Evolutionary conservation across 2,329 filamentous ascomycete genomes (phyloP).

Genomic region (Tolypocladium pustulatum): DNA sequence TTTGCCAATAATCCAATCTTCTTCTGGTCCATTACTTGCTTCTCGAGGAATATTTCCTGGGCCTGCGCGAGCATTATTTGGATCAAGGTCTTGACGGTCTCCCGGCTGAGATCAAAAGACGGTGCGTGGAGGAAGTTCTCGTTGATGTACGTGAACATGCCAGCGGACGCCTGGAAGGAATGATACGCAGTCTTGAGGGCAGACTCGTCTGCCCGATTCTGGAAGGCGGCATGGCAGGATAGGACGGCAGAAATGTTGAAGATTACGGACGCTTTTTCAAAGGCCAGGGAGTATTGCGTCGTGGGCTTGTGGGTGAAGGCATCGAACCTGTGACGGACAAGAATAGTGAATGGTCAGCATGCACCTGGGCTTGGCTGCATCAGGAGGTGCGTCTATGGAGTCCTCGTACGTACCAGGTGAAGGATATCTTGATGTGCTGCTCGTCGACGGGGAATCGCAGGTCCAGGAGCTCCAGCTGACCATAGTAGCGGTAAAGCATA

Average conservation of each 20-base stretch:
- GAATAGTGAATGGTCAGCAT: slow-evolving; percentile 5
- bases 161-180: slow-evolving; percentile 93
- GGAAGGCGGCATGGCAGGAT: slow-evolving; percentile 87
- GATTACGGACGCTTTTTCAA: slow-evolving; percentile 97
- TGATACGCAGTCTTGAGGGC: slow-evolving; percentile 96
- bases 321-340: slow-evolving; percentile 65
- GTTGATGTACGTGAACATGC: slow-evolving; percentile 99
- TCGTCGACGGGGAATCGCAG: slow-evolving; percentile 94
- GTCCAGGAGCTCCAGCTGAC: slow-evolving; percentile 89
- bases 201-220: slow-evolving; percentile 83
- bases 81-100: slow-evolving; percentile 93
- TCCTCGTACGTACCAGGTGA: slow-evolving; percentile 67
- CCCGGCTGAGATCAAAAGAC: slow-evolving; percentile 87
- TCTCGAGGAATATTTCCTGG: slow-evolving; percentile 95
- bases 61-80: slow-evolving; percentile 88
- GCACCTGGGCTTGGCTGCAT: not conserved
- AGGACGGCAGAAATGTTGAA: slow-evolving; percentile 98
- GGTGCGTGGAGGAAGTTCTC: slow-evolving; percentile 98
- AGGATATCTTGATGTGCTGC: slow-evolving; percentile 97
- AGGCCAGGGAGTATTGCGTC: slow-evolving; percentile 89
- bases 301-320: slow-evolving; percentile 99
- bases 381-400: not conserved
- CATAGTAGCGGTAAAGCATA: slow-evolving; percentile 93
- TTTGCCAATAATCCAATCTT: slow-evolving; percentile 89
- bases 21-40: slow-evolving; percentile 86